A percentile compares a stretch with the other conserved stretches of the same genome.
Conservation (phyloP, 2,329 filamentous ascomycete species). For the Fusarium sp. region DNA sequence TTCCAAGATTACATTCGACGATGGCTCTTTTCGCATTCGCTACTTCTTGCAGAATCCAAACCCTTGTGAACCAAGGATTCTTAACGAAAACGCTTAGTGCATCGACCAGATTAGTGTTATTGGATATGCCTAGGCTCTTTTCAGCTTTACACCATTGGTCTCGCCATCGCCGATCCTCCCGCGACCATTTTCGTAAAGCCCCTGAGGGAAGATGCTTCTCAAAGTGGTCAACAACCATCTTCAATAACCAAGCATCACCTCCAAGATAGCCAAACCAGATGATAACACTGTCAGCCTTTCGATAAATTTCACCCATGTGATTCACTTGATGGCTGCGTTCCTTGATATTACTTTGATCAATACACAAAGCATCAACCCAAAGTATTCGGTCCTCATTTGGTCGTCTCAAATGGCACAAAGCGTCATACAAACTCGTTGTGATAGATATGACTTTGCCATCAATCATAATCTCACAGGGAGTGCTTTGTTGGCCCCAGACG, state of each 20-base stretch:
- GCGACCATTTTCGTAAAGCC: neutral
- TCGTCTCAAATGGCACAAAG: neutral
- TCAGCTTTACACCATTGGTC: neutral
- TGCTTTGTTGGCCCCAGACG: neutral
- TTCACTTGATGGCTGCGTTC: constrained; percentile 27
- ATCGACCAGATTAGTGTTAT: rapidly evolving
- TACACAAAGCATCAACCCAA: constrained; percentile 24
- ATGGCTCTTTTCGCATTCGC: neutral
- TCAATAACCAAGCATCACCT: rapidly evolving
- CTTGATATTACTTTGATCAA: constrained; percentile 13
- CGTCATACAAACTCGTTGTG: neutral
- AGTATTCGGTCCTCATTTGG: neutral
- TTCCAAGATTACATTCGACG: neutral
- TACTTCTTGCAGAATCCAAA: constrained; percentile 30
- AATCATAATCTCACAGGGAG: rapidly evolving
- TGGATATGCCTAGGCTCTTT: rapidly evolving
- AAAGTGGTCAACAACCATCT: neutral
- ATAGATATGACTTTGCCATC: rapidly evolving
- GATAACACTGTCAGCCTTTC: neutral
- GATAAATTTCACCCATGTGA: constrained; percentile 5
- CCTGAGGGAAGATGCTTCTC: rapidly evolving
- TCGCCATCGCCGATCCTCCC: neutral
- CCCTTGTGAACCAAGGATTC: constrained; percentile 19
- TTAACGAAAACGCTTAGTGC: rapidly evolving
- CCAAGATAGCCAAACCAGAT: neutral